These are phyloP conservation scores for Parathielavia hyrcaniae DNA, from an alignment of 495 filamentous ascomycete genomes.

Conservation along the genomic window DNA sequence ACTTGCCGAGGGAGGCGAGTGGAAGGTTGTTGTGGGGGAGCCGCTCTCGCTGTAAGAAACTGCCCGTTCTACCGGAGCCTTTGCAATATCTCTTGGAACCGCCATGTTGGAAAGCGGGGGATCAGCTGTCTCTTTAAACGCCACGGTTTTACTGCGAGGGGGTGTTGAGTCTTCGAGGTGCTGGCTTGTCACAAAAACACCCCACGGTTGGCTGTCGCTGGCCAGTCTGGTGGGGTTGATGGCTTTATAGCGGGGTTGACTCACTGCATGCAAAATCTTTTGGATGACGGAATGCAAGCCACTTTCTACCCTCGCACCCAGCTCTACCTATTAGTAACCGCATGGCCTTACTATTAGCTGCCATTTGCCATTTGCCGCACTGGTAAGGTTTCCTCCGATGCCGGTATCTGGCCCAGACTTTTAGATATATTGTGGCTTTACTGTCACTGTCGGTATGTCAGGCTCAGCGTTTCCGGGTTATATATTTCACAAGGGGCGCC, in stretches of 20 bases:
- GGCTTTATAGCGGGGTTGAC: slow-evolving; percentile 26
- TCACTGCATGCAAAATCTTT: slow-evolving; percentile 25
- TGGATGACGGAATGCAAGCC: slow-evolving; percentile 26
- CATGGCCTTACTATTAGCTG: neutral
- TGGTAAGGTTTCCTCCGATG: neutral
- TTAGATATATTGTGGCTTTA: too few species aligned
- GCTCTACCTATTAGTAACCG: neutral
- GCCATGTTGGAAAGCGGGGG: slow-evolving; percentile 34
- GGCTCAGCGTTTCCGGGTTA: too few species aligned
- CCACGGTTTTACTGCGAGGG: neutral
- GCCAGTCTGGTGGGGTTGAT: slow-evolving; percentile 25
- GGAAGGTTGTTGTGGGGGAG: slow-evolving; percentile 56
- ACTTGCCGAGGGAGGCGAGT: slow-evolving; percentile 48
- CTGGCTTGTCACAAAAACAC: slow-evolving; percentile 10
- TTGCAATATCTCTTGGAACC: slow-evolving; percentile 37
- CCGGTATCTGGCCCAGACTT: too few species aligned
- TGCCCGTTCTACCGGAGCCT: slow-evolving; percentile 24
- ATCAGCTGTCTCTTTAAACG: slow-evolving; percentile 6
- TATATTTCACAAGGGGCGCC: too few species aligned
- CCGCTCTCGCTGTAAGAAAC: slow-evolving; percentile 49
- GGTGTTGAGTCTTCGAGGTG: slow-evolving; percentile 13
- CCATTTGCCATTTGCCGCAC: neutral
- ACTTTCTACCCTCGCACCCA: neutral
- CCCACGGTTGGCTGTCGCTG: slow-evolving; percentile 19
- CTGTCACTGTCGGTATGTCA: too few species aligned